Evolutionary conservation across 805 yeast genomes (phyloP).

Genomic region (Priceomyces medius): DNA sequence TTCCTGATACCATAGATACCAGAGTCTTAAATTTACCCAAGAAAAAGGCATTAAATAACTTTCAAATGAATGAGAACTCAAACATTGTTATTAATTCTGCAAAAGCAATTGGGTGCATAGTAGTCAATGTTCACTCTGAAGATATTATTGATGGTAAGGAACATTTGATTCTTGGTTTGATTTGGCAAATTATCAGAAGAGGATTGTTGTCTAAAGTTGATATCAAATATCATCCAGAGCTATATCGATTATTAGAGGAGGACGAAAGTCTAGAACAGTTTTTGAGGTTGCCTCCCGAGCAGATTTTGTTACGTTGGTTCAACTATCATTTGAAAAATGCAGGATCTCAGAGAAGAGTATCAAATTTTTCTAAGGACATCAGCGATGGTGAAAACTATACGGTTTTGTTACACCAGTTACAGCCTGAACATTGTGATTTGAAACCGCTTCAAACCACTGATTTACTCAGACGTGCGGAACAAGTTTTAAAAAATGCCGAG

Average conservation of each 20-base stretch:
- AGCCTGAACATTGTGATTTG: constrained; percentile 77
- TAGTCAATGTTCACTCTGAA: constrained; percentile 95
- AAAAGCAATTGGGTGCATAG: constrained; percentile 97
- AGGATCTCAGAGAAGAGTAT: constrained; percentile 79
- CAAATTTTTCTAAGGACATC: constrained; percentile 84
- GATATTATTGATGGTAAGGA: constrained; percentile 94
- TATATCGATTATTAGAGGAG: constrained; percentile 89
- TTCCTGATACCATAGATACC: constrained; percentile 97
- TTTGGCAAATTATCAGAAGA: constrained; percentile 97
- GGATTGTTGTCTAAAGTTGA: constrained; percentile 94
- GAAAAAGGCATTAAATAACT: constrained; percentile 81
- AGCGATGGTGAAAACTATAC: constrained; percentile 96
- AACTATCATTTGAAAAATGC: constrained; percentile 95
- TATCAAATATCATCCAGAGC: constrained; percentile 93
- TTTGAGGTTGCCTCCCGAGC: constrained; percentile 95
- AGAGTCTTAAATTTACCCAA: constrained; percentile 92
- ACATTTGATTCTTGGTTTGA: constrained; percentile 84
- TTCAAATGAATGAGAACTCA: constrained; percentile 95
- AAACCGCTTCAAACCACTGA: constrained; percentile 80
- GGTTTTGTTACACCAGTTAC: constrained; percentile 81
- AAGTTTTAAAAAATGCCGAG: constrained; percentile 83
- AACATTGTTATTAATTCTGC: constrained; percentile 98
- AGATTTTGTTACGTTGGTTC: constrained; percentile 95
- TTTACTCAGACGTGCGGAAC: constrained; percentile 79
- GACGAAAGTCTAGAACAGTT: constrained; percentile 98